Conservation (phyloP, 306 rosid genomes). For the Delonix regia region DNA sequence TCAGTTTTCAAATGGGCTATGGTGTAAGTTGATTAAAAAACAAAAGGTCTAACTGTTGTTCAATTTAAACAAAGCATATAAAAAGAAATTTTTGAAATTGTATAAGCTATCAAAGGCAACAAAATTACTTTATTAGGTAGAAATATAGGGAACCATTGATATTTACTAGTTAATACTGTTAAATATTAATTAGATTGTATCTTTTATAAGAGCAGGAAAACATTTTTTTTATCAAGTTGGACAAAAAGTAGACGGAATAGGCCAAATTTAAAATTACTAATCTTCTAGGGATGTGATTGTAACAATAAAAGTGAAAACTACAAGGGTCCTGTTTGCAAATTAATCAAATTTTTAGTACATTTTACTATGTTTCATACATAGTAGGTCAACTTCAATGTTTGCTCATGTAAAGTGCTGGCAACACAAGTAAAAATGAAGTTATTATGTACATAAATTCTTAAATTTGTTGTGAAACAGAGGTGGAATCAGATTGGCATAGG, state of each 20-base stretch:
- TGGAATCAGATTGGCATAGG: conserved; percentile 1
- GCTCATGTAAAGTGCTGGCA: background rate
- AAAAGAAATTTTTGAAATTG: background rate
- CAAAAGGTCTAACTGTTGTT: background rate
- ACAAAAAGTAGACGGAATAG: background rate
- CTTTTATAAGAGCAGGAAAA: background rate
- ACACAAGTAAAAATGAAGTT: background rate
- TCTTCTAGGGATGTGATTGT: background rate
- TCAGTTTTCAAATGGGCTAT: background rate
- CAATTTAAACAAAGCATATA: background rate
- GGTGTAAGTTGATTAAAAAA: too few relatives aligned
- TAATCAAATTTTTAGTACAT: background rate
- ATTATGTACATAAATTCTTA: conserved; percentile 4
- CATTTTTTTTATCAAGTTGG: background rate
- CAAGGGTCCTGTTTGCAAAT: background rate
- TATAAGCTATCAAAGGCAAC: background rate
- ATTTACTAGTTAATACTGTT: too few relatives aligned
- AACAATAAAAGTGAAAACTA: background rate
- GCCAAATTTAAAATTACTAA: background rate
- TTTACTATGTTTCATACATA: background rate
- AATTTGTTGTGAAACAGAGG: background rate
- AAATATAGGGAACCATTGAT: background rate
- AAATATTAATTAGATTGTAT: background rate
- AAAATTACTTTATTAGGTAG: background rate
- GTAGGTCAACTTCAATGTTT: background rate